Conservation (phyloP, 352 stramenopile species). For the Peronospora belbahrii region DNA sequence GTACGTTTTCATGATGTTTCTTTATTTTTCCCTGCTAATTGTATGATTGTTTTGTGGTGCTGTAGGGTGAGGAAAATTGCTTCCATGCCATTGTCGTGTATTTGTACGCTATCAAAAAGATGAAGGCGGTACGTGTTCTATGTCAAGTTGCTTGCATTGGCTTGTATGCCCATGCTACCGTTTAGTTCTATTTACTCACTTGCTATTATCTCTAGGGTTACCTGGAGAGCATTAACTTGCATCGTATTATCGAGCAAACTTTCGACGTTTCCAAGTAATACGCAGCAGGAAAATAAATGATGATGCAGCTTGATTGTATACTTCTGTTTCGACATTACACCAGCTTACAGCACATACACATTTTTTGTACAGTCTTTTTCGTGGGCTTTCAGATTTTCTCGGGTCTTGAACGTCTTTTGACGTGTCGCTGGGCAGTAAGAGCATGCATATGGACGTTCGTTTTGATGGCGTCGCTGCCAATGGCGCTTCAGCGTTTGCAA, state of each 20-base stretch:
- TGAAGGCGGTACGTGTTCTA: constrained; percentile 60
- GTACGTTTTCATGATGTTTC: constrained; percentile 27
- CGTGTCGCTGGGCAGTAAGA: constrained; percentile 27
- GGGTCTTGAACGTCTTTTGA: constrained; percentile 61
- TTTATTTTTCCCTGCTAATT: not conserved
- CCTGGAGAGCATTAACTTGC: constrained; percentile 83
- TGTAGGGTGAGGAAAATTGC: constrained; percentile 72
- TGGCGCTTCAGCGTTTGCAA: constrained; percentile 68
- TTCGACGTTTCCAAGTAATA: constrained; percentile 80
- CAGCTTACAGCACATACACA: constrained; percentile 10
- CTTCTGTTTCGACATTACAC: constrained; percentile 1
- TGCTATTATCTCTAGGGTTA: constrained; percentile 38
- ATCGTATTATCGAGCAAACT: constrained; percentile 76
- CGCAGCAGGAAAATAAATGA: constrained; percentile 11
- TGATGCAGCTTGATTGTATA: constrained; percentile 11
- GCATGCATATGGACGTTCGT: constrained; percentile 43
- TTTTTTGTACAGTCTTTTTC: constrained; percentile 51
- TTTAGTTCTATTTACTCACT: not conserved
- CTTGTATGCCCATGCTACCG: not conserved
- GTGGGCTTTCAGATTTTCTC: constrained; percentile 62
- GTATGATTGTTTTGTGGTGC: constrained; percentile 1
- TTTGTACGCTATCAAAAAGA: constrained; percentile 77
- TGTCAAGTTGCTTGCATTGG: too few relatives aligned
- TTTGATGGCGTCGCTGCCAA: constrained; percentile 58
- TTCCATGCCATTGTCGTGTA: constrained; percentile 83